Evolutionary conservation across 371 early-diverging fungal species (phyloP).

Genomic region (Chytridium lagenaria): DNA sequence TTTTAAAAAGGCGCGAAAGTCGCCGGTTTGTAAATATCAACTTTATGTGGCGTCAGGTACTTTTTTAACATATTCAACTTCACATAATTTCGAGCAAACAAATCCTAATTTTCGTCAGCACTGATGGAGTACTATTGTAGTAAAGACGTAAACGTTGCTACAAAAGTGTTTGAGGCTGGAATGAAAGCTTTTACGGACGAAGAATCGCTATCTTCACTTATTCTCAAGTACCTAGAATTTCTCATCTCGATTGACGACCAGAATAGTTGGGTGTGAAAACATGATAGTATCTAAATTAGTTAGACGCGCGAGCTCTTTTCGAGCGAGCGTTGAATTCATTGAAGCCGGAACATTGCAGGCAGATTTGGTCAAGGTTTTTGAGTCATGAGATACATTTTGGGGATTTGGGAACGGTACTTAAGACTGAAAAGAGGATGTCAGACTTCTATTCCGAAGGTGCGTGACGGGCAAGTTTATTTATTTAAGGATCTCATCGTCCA

Average conservation of each 20-base stretch:
- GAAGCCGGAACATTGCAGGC: constrained; percentile 71
- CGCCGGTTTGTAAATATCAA: constrained; percentile 78
- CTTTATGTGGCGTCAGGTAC: constrained; percentile 81
- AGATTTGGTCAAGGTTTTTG: constrained; percentile 81
- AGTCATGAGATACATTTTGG: constrained; percentile 89
- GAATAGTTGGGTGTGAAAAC: constrained; percentile 65
- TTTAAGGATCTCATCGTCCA: background rate
- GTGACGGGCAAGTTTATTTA: background rate
- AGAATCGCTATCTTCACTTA: constrained; percentile 36
- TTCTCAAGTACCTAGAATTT: constrained; percentile 79
- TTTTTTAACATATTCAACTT: background rate
- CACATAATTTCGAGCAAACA: too few species aligned
- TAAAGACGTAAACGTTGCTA: constrained; percentile 83
- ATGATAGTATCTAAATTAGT: constrained; percentile 6
- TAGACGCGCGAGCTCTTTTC: constrained; percentile 87
- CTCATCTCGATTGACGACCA: constrained; percentile 89
- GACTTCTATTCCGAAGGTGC: constrained; percentile 70
- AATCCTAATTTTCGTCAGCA: constrained; percentile 54
- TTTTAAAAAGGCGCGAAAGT: constrained; percentile 82
- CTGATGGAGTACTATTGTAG: constrained; percentile 92
- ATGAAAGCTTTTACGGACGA: constrained; percentile 72
- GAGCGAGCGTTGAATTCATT: constrained; percentile 79
- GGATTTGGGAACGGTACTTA: constrained; percentile 75
- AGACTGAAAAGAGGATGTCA: constrained; percentile 74
- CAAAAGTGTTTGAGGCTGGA: constrained; percentile 90